phyloP scores from a whole-genome alignment of 1,284 basidiomycete species.

The Xerocomus amazonicus region DNA sequence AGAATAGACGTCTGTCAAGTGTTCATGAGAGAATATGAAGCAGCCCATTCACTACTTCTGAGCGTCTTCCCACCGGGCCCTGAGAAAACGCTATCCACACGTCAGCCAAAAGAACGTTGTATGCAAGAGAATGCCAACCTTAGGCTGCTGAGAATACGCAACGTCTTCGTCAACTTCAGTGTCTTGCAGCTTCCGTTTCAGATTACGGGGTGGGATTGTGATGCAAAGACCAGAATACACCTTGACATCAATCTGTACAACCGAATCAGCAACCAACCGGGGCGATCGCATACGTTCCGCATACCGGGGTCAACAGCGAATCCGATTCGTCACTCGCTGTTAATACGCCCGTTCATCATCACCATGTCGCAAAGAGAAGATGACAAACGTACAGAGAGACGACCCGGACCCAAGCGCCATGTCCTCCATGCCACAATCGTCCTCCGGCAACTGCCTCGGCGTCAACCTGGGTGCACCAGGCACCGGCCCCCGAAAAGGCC shows the following conservation, averaged over 20 bases:
- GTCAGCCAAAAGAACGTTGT: constrained; percentile 1
- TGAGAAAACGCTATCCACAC: constrained; percentile 13
- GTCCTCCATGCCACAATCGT: constrained; percentile 10
- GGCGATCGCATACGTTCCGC: neutral
- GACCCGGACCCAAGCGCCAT: neutral
- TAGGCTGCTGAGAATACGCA: constrained; percentile 9
- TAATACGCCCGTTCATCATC: neutral
- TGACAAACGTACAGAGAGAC: neutral
- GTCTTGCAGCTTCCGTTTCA: constrained; percentile 30
- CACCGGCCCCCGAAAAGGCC: neutral
- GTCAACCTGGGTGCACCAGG: constrained; percentile 27
- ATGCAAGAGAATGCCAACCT: constrained; percentile 10
- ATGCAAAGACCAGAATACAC: constrained; percentile 24
- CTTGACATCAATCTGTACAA: neutral
- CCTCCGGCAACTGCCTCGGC: constrained; percentile 23
- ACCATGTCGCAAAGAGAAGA: neutral
- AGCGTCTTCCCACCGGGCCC: constrained; percentile 9
- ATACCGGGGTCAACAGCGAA: neutral
- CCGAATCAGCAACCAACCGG: neutral
- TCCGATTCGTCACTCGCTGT: neutral
- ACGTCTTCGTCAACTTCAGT: constrained; percentile 7
- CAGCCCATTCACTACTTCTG: constrained; percentile 3
- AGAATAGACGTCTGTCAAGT: constrained; percentile 6
- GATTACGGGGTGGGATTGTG: constrained; percentile 15
- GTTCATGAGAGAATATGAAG: neutral